Conservation (phyloP, 352 stramenopile genomes). For the Halophytophthora polymorphica region DNA sequence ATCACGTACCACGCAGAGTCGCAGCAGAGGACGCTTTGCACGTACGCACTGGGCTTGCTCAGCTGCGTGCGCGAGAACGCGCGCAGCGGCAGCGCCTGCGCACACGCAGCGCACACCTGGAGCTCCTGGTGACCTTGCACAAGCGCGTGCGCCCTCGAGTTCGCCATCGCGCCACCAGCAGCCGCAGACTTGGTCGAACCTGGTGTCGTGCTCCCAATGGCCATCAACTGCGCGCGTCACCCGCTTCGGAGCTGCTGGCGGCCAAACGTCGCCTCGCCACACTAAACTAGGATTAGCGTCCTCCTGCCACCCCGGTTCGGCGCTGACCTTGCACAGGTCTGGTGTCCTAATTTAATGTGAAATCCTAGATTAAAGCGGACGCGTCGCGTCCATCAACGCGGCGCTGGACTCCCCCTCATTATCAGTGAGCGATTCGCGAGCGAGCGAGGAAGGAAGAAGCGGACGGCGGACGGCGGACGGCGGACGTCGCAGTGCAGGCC, state of each 20-base stretch:
- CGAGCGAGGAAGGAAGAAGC: too few relatives aligned
- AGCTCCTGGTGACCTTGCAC: neutral
- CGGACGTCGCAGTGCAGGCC: neutral
- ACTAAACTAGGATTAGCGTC: too few relatives aligned
- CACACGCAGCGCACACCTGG: slow-evolving; percentile 29
- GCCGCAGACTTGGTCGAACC: slow-evolving; percentile 10
- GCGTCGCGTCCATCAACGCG: too few relatives aligned
- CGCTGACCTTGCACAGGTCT: too few relatives aligned
- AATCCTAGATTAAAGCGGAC: too few relatives aligned
- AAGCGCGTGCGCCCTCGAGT: slow-evolving; percentile 7
- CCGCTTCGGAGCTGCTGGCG: too few relatives aligned
- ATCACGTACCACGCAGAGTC: neutral
- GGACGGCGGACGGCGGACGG: slow-evolving; percentile 3
- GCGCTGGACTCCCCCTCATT: too few relatives aligned
- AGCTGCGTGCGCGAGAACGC: slow-evolving; percentile 56
- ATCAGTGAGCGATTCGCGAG: too few relatives aligned
- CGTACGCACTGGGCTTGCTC: slow-evolving; percentile 43
- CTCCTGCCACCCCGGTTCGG: too few relatives aligned
- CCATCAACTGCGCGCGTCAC: neutral
- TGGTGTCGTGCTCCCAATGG: neutral
- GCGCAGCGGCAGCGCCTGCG: slow-evolving; percentile 2
- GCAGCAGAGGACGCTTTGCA: slow-evolving; percentile 6
- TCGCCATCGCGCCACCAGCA: slow-evolving; percentile 5
- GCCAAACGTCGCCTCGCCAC: too few relatives aligned
- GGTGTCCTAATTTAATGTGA: too few relatives aligned